Conservation (phyloP, 2,329 filamentous ascomycete species). For the Neurospora sp. region DNA sequence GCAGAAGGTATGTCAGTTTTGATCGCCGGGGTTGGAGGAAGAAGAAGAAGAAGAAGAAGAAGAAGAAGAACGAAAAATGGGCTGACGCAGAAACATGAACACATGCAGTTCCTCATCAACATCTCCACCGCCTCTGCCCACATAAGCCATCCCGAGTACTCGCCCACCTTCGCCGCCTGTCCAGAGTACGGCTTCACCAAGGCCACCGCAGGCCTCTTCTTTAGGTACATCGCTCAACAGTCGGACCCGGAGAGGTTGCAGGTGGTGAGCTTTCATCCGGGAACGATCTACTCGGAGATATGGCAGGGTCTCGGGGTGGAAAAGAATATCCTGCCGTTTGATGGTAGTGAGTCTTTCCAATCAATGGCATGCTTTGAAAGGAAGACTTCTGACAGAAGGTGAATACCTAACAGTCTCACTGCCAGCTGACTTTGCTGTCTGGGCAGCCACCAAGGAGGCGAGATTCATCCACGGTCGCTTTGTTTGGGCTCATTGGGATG, state of each 20-base stretch:
- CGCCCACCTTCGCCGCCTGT: constrained; percentile 10
- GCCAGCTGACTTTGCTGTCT: constrained; percentile 15
- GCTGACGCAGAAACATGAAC: neutral
- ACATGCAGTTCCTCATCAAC: constrained; percentile 22
- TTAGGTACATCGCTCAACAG: constrained; percentile 31
- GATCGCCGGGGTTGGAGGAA: neutral
- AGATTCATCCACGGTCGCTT: constrained; percentile 17
- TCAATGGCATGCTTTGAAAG: too few species aligned
- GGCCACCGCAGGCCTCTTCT: constrained; percentile 23
- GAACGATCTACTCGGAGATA: constrained; percentile 25
- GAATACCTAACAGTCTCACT: constrained; percentile 7
- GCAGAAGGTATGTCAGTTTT: constrained; percentile 11
- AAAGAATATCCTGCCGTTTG: constrained; percentile 16
- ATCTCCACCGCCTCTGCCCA: constrained; percentile 23
- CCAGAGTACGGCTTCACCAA: constrained; percentile 29
- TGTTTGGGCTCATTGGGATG: constrained; percentile 14
- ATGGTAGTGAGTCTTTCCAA: constrained; percentile 19
- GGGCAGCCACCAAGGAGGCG: constrained; percentile 14
- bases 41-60: too few species aligned
- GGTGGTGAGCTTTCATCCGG: constrained; percentile 30
- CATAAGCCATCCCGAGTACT: constrained; percentile 11
- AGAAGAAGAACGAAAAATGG: neutral
- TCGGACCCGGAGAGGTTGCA: constrained; percentile 24
- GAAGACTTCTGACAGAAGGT: neutral
- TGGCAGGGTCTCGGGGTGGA: constrained; percentile 17